These are phyloP conservation scores for Mallotus repandus DNA, from an alignment of 441 rosid genomes.

Conservation along the genomic window DNA sequence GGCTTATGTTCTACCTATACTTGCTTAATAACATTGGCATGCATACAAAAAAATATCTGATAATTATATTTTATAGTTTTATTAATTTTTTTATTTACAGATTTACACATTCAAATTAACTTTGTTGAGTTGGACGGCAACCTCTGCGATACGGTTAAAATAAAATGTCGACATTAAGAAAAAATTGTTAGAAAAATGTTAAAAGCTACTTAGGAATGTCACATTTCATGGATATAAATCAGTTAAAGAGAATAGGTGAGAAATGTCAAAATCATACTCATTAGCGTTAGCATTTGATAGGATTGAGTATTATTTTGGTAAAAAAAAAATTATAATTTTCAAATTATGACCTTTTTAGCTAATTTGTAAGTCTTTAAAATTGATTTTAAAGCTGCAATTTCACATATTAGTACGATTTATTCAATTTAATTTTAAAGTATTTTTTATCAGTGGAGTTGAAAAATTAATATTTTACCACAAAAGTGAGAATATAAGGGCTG, in stretches of 20 bases:
- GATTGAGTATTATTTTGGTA: not conserved
- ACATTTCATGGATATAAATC: not conserved
- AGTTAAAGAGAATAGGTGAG: not conserved
- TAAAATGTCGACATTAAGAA: not conserved
- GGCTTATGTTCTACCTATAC: conserved; percentile 18
- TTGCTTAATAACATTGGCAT: not conserved
- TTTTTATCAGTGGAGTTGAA: too few species aligned
- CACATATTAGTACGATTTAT: not conserved
- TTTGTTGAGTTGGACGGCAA: conserved; percentile 11
- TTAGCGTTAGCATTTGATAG: not conserved
- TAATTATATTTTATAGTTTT: too few species aligned
- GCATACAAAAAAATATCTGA: not conserved
- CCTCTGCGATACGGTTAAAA: not conserved
- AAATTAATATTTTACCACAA: too few species aligned
- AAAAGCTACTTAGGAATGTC: not conserved
- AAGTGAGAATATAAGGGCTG: too few species aligned
- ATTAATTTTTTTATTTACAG: not conserved
- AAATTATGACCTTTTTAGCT: too few species aligned
- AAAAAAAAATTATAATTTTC: too few species aligned
- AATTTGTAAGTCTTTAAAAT: too few species aligned
- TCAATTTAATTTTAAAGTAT: too few species aligned
- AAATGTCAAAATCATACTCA: not conserved
- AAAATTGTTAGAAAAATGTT: not conserved
- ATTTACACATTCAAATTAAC: not conserved
- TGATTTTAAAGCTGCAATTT: not conserved